Conservation (phyloP, 2,329 filamentous ascomycete genomes). For the Alternaria burnsii region DNA sequence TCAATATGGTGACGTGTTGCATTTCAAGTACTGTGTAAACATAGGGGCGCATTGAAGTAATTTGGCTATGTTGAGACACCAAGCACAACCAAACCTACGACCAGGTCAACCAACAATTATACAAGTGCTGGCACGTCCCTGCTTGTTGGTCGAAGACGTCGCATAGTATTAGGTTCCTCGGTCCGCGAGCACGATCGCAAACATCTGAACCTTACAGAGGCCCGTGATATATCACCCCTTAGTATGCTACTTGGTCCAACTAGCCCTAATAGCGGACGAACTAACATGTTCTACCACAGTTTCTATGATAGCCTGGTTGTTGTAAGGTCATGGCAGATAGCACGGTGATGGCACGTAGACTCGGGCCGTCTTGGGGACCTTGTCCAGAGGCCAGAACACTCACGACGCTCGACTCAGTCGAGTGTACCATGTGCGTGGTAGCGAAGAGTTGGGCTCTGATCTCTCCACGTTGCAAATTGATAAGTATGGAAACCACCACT, state of each 20-base stretch:
- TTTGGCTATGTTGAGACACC: conserved; percentile 2
- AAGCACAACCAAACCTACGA: not conserved
- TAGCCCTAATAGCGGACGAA: not conserved
- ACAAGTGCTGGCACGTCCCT: not conserved
- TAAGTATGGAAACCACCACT: conserved; percentile 9
- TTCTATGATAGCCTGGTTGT: not conserved
- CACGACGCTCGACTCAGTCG: conserved; percentile 1
- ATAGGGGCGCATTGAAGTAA: not conserved
- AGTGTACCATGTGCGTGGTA: conserved; percentile 2
- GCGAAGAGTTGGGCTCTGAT: conserved; percentile 5
- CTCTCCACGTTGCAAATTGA: conserved; percentile 2
- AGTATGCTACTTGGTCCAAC: not conserved
- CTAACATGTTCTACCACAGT: not conserved
- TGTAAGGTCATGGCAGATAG: not conserved
- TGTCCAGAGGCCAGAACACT: not conserved
- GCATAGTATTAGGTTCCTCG: conserved; percentile 1
- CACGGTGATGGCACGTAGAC: not conserved
- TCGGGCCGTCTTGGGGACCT: not conserved
- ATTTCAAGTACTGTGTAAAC: not conserved
- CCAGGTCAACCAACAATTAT: not conserved
- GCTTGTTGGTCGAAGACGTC: not conserved
- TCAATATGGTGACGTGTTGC: not conserved
- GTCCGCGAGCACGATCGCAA: conserved; percentile 3
- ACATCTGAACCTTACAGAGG: conserved; percentile 4
- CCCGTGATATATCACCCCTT: conserved; percentile 3